Evolutionary conservation across 306 rosid genomes (phyloP).

Genomic region (Begonia fuchsioides): DNA sequence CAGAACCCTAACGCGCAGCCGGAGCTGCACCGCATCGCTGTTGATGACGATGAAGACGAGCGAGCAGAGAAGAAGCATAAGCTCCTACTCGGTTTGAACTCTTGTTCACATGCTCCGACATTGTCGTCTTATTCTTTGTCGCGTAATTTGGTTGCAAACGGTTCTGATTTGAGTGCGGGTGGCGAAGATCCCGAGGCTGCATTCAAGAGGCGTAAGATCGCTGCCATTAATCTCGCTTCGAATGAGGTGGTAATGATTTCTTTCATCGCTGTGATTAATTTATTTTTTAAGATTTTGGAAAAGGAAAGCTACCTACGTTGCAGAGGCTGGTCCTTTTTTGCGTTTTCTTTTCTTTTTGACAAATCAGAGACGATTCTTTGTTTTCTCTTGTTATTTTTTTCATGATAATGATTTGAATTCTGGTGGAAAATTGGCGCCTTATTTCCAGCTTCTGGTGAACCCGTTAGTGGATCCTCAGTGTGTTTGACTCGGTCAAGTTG

Average conservation of each 20-base stretch:
- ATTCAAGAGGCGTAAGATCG: conserved; percentile 41
- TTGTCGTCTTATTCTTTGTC: conserved; percentile 18
- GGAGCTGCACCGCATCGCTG: conserved; percentile 11
- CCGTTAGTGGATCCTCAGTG: conserved; percentile 28
- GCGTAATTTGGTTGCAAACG: conserved; percentile 13
- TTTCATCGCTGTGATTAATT: conserved; percentile 1
- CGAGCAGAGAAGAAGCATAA: conserved; percentile 70
- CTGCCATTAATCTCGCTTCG: conserved; percentile 29
- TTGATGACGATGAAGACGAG: conserved; percentile 50
- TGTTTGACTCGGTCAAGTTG: conserved; percentile 69
- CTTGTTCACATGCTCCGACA: conserved; percentile 31
- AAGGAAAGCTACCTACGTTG: background rate
- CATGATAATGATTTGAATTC: conserved; percentile 8
- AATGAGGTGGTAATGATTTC: conserved; percentile 41
- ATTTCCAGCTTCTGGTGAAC: conserved; percentile 11
- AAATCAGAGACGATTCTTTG: background rate
- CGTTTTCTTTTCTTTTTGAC: too few relatives aligned
- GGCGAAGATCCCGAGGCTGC: conserved; percentile 32
- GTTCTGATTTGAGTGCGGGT: conserved; percentile 17
- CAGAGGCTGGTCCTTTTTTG: too few relatives aligned
- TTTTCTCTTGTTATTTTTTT: background rate
- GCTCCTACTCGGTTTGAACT: conserved; percentile 46
- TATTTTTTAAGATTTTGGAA: background rate
- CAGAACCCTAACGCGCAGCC: conserved; percentile 11
- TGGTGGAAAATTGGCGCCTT: conserved; percentile 48